Evolutionary conservation across 352 stramenopile genomes (phyloP), one percentile per base, ranked within the genome.

Genomic region (Hyaloperonospora arabidopsidis): DNA sequence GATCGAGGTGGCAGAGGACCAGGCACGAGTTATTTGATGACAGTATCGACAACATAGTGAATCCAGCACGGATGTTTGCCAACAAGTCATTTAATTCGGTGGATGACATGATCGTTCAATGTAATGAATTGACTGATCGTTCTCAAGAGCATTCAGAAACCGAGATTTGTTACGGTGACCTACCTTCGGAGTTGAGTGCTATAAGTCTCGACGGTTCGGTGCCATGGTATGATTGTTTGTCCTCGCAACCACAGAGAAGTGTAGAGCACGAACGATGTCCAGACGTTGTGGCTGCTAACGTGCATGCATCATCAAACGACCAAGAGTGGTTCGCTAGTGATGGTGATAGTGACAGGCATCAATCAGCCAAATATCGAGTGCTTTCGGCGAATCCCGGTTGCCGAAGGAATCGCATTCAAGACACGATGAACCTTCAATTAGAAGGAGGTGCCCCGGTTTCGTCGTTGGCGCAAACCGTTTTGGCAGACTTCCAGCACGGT

Each of bases 151-250:
- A 61, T 35, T 74, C 70, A 48, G 57, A 44, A 45, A 61, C 61
- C 15, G 41, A 52, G 2, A 48, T 57, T 35, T 43, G 59, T 22
- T 54, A 56, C 11, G 55, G 61, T 3, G 49, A 73, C n/a, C 18
- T 50, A 17, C 64, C 60, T 39, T 89, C 79, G 0, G 76, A 91
- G 15, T 54, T 88, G 6, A 91, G 81, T 25, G 81, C 78, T 22
- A 61, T 90, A 29, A 93, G 84, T 53, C 71, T 92, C 29, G 72
- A 89, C 44, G 81, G 91, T 61, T 90, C 84, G 19, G 79, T 84
- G 48, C 70, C 81, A 1, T 93, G 84, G 84, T 69, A 74, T 29
- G 75, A 86, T 38, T 65, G 70, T 1, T 61, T 84, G 44, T 68
- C 74, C 1, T 66, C 67, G 19, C 68, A 82, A 18, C 50, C 64